Evolutionary conservation across 768 basidiomycete species (phyloP), one percentile per base, ranked within the genome.

Genomic region (Sarcodon sp.): DNA sequence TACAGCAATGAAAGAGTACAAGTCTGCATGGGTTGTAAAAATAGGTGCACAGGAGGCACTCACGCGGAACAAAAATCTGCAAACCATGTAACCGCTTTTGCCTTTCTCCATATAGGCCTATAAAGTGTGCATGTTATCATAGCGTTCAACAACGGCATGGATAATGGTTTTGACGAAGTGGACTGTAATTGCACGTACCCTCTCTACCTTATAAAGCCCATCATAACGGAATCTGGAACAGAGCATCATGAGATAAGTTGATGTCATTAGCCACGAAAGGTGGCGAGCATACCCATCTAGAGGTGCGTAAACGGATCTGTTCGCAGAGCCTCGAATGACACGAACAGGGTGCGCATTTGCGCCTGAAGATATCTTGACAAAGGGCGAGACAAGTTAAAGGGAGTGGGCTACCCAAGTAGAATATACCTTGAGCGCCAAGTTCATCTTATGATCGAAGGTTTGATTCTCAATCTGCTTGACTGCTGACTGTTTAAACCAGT

Each of bases 51-150:
- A 4, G 21, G 21, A 4, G 21, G 21, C 21, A 44, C 52, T 7
- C 27, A 57, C 56, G n/a, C 13, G 33, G 6, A 57, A n/a, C 10
- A 27, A 9, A 46, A 43, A 55, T 41, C 49, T 53, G 54, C 56
- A 57, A 6, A 57, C 54, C 33, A 44, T 39, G 43, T 32, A 47
- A 3, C 56, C 54, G 33, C 52, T 48, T 43, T 50, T 51, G 10
- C 54, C 54, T 3, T 21, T 43, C 31, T 50, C 56, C 47, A 52
- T 51, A 50, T 51, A 57, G 7, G 56, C 54, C 56, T 57, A 16
- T 1, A n/a, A 15, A 33, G 15, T 16, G 0, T 6, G 13, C 43
- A 3, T 9, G 4, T 16, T 4, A 27, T 12, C 39, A 9, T 38
- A 15, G n/a, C 27, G 12, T 15, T 27, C 3, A 0, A 3, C 27